phyloP scores from a whole-genome alignment of 441 rosid genomes.

The Brassica hybrid region DNA sequence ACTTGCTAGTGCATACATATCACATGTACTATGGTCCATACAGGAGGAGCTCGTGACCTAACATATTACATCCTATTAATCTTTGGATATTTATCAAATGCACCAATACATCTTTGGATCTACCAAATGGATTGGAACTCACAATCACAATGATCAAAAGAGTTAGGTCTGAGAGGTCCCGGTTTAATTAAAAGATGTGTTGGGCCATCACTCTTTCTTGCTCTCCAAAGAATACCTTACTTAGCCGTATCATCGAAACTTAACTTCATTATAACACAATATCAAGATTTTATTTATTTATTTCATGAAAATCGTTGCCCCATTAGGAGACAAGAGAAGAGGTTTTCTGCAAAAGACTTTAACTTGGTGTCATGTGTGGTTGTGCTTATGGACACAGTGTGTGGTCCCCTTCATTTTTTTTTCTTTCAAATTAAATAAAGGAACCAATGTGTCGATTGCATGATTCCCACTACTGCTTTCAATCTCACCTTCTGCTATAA shows the following conservation, averaged over 20 bases:
- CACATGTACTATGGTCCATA: constrained; percentile 46
- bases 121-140: constrained; percentile 9
- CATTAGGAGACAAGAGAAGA: constrained; percentile 50
- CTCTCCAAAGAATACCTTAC: constrained; percentile 42
- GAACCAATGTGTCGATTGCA: constrained; percentile 45
- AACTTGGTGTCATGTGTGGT: constrained; percentile 47
- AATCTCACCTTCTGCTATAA: constrained; percentile 2
- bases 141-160: constrained; percentile 6
- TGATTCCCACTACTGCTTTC: constrained; percentile 45
- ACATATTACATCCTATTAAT: constrained; percentile 30
- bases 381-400: constrained; percentile 40
- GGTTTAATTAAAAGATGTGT: constrained; percentile 34
- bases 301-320: constrained; percentile 41
- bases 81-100: not conserved
- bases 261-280: constrained; percentile 27
- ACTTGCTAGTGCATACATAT: constrained; percentile 37
- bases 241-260: constrained; percentile 43
- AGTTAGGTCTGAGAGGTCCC: constrained; percentile 44
- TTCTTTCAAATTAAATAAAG: not conserved
- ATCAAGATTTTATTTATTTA: not conserved
- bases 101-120: constrained; percentile 20
- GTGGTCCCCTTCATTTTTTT: constrained; percentile 39
- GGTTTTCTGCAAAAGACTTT: constrained; percentile 43
- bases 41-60: constrained; percentile 43
- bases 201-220: constrained; percentile 45